Conservation (phyloP, 805 yeast species). For the Kregervanrija pseudodelftensis region DNA sequence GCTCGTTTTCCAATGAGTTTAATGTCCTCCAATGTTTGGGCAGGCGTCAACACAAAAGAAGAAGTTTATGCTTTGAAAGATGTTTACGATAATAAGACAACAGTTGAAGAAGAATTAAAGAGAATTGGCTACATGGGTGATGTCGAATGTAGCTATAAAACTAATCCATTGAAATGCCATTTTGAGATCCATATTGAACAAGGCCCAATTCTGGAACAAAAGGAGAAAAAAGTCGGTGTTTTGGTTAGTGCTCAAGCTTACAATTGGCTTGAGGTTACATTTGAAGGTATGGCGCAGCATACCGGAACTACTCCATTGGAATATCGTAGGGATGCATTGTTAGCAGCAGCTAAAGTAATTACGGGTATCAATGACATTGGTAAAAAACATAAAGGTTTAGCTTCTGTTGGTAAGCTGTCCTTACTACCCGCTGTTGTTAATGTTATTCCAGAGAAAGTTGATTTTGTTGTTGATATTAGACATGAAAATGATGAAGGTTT, state of each 20-base stretch:
- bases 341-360: slow-evolving; percentile 52
- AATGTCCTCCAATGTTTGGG: slow-evolving; percentile 65
- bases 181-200: slow-evolving; percentile 74
- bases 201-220: slow-evolving; percentile 62
- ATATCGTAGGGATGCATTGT: slow-evolving; percentile 53
- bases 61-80: slow-evolving; percentile 46
- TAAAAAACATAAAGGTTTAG: slow-evolving; percentile 41
- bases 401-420: slow-evolving; percentile 51
- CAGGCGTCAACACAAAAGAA: slow-evolving; percentile 41
- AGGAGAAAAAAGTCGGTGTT: slow-evolving; percentile 50
- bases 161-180: slow-evolving; percentile 57
- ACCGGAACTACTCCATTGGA: slow-evolving; percentile 68
- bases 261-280: slow-evolving; percentile 51
- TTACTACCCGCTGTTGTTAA: slow-evolving; percentile 57
- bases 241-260: slow-evolving; percentile 64
- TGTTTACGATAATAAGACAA: slow-evolving; percentile 42
- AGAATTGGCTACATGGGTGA: slow-evolving; percentile 60
- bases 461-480: slow-evolving; percentile 56
- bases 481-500: slow-evolving; percentile 42
- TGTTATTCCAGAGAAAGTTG: slow-evolving; percentile 57
- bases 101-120: slow-evolving; percentile 46
- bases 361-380: slow-evolving; percentile 51
- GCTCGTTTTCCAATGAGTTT: slow-evolving; percentile 66
- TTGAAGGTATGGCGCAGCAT: slow-evolving; percentile 60
- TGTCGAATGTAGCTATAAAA: slow-evolving; percentile 37